A percentile compares a stretch with the other conserved stretches of the same genome.
Evolutionary conservation across 2,329 filamentous ascomycete species (phyloP).

Genomic region (Celoporthe dispersa): DNA sequence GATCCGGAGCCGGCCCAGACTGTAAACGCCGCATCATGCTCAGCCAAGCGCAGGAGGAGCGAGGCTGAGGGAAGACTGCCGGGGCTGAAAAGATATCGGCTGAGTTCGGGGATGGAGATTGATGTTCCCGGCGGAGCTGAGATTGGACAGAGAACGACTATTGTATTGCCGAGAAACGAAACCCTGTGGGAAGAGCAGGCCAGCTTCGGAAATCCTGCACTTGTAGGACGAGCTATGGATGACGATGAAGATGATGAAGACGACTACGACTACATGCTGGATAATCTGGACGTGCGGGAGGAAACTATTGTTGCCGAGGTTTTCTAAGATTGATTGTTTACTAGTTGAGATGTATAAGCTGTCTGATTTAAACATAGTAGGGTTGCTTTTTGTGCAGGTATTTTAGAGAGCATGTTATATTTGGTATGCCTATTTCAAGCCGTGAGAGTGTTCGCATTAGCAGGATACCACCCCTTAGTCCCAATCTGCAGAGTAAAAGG

Average conservation of each 20-base stretch:
- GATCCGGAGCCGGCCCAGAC: neutral
- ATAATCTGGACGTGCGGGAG: neutral
- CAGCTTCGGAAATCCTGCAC: neutral
- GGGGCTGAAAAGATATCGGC: neutral
- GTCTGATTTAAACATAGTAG: no score
- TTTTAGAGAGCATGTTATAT: no score
- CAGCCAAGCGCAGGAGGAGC: neutral
- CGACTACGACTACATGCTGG: neutral
- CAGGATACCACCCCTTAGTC: no score
- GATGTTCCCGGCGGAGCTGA: neutral
- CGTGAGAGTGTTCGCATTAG: no score
- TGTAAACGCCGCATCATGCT: neutral
- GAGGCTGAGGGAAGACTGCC: neutral
- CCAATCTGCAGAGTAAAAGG: no score
- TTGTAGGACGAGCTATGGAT: neutral
- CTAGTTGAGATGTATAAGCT: no score
- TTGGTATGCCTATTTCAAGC: no score
- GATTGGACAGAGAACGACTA: neutral
- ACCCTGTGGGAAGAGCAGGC: constrained; percentile 2
- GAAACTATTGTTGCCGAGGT: no score
- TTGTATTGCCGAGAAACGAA: neutral
- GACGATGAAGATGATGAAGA: neutral
- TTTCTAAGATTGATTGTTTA: no score
- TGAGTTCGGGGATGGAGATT: neutral
- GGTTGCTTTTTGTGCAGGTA: no score